A percentile compares a stretch with the other conserved stretches of the same genome.
These are phyloP conservation scores for Malassezia vespertilionis DNA, from an alignment of 1,284 basidiomycete genomes.

Conservation along the genomic window DNA sequence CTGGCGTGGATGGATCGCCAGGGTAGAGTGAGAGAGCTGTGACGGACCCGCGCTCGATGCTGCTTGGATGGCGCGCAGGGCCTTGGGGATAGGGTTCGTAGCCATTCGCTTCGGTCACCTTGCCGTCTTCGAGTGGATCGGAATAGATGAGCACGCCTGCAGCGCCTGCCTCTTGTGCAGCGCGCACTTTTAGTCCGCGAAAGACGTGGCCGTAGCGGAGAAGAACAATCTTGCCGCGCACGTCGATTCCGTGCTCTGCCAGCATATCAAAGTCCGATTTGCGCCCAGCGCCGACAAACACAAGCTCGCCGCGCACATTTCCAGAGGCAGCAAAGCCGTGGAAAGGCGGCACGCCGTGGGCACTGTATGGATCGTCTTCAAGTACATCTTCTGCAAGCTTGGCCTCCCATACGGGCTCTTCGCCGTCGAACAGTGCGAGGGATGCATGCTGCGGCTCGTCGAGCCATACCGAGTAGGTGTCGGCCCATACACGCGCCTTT, in stretches of 20 bases:
- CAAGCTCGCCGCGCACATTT: constrained; percentile 54
- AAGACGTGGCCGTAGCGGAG: constrained; percentile 69
- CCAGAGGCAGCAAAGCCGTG: constrained; percentile 49
- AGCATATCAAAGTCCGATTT: constrained; percentile 61
- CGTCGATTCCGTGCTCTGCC: constrained; percentile 55
- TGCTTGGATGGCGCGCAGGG: constrained; percentile 68
- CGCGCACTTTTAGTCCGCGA: constrained; percentile 72
- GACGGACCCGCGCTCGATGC: constrained; percentile 63
- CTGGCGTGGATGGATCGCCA: constrained; percentile 73
- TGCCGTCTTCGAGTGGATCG: constrained; percentile 78
- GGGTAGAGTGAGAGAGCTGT: constrained; percentile 72
- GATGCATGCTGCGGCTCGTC: constrained; percentile 36
- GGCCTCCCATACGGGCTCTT: constrained; percentile 56
- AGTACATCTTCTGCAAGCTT: constrained; percentile 49
- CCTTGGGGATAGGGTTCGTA: constrained; percentile 61
- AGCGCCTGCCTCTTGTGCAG: constrained; percentile 68
- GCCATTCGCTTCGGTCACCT: constrained; percentile 62
- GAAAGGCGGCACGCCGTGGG: constrained; percentile 49
- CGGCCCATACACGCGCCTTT: constrained; percentile 30
- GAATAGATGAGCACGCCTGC: constrained; percentile 62
- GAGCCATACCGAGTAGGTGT: constrained; percentile 44
- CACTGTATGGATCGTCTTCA: constrained; percentile 49
- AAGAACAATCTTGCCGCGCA: constrained; percentile 72
- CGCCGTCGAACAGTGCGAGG: constrained; percentile 25
- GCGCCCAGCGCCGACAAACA: constrained; percentile 72